Evolutionary conservation across 2,329 filamentous ascomycete species (phyloP), one percentile per base, ranked within the genome.

Genomic region (Colletotrichum tamarilloi): DNA sequence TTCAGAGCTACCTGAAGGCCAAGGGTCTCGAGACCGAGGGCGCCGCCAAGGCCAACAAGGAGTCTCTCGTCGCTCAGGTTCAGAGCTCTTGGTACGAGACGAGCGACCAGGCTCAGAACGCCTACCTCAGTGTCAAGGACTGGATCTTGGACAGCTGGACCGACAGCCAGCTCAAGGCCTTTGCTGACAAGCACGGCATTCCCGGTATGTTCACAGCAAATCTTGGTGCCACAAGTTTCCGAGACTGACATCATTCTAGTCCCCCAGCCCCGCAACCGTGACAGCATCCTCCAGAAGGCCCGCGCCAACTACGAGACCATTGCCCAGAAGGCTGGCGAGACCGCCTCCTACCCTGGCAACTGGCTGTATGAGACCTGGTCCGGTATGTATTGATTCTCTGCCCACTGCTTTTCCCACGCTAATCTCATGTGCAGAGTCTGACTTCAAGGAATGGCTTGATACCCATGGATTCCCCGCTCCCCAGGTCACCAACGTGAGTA

Each of bases 81-180:
- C 93, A 93, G 86, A 85, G 81, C 73, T 89, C 87, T 79, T 98
- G 92, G 94, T 92, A 91, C 77, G 93, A 97, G 82, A 92, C 92
- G 11, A 92, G 95, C 76, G 93, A 97, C 56, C 92, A 93, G 77
- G 88, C 94, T 52, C 90, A 93, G 74, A 87, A 92, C 58, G 91
- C 93, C 28, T 95, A 94, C 84, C 81, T 85, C 62, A 93, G 86
- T 77, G 90, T 94, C 60, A 94, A 93, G 83, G 93, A 96, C 78
- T 98, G 97, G 97, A 93, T 98, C 77, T 93, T 98, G 79, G 95
- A 98, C 81, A 97, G 94, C 73, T 98, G 95, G 94, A 92, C 93
- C 76, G 96, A 98, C 71, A 98, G 95, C 76, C 93, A 97, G 82
- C 88, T 99, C 77, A 98, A 98, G 88, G 86, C 94, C 1, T 98